Percentiles rank a stretch among this genome's conserved stretches.
Conservation (phyloP, 768 basidiomycete species). For the Russula olivacea region DNA sequence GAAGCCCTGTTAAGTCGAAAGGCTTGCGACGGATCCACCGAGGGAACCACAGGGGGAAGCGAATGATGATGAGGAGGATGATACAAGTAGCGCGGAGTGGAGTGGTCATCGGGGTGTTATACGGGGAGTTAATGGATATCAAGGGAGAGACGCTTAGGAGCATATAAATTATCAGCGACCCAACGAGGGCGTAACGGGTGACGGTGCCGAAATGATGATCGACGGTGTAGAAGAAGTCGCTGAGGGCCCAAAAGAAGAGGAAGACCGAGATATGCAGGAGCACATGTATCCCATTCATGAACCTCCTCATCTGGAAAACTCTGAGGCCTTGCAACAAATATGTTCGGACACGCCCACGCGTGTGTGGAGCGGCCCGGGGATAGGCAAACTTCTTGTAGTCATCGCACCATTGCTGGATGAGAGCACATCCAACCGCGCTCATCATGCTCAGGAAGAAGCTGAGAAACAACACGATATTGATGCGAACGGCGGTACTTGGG, state of each 20-base stretch:
- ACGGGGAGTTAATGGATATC: conserved; percentile 9
- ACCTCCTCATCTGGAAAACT: conserved; percentile 8
- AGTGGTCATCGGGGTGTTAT: conserved; percentile 12
- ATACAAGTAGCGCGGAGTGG: neutral
- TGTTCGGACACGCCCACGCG: conserved; percentile 15
- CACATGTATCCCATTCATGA: conserved; percentile 7
- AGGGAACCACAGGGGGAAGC: neutral
- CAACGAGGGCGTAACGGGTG: neutral
- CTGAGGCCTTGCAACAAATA: conserved; percentile 6
- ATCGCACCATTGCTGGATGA: conserved; percentile 23
- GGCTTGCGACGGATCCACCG: neutral
- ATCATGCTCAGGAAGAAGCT: conserved; percentile 17
- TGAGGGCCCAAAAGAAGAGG: conserved; percentile 14
- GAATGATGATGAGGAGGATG: neutral
- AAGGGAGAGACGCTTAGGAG: conserved; percentile 15
- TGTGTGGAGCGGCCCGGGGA: conserved; percentile 5
- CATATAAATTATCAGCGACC: neutral
- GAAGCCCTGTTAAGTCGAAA: neutral
- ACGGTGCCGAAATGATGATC: neutral
- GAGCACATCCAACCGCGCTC: conserved; percentile 16
- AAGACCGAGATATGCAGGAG: conserved; percentile 16
- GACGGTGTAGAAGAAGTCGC: conserved; percentile 9
- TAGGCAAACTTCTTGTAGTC: conserved; percentile 4
- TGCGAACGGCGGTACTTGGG: conserved; percentile 10
- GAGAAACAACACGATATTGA: conserved; percentile 20